These are phyloP conservation scores for Exobasidium rhododendri DNA, from an alignment of 1,284 basidiomycete genomes.

Conservation along the genomic window DNA sequence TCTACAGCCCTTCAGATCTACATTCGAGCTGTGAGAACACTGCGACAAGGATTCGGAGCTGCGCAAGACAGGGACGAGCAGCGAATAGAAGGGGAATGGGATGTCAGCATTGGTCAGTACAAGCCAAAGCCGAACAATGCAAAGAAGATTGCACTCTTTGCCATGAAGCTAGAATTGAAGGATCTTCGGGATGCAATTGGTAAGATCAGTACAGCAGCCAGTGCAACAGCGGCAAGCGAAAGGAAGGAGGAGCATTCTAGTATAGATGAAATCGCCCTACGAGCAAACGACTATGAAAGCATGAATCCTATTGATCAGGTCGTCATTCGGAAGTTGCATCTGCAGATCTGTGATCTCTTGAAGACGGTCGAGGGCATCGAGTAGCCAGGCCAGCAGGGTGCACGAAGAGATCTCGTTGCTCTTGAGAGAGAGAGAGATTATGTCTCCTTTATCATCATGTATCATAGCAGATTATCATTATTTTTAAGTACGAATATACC, in stretches of 20 bases:
- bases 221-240: not conserved
- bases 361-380: constrained; percentile 46
- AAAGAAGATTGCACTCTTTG: constrained; percentile 49
- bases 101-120: constrained; percentile 50
- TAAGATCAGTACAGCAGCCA: constrained; percentile 27
- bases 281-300: not conserved
- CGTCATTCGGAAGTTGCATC: constrained; percentile 46
- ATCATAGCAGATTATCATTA: no score
- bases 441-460: no score
- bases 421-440: no score
- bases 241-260: no score
- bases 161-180: constrained; percentile 50
- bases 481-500: no score
- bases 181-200: constrained; percentile 47
- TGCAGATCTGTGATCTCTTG: constrained; percentile 43
- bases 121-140: constrained; percentile 38
- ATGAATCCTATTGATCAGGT: constrained; percentile 51
- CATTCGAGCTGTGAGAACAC: constrained; percentile 43
- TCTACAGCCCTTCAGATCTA: constrained; percentile 53
- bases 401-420: not conserved
- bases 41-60: constrained; percentile 39
- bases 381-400: constrained; percentile 18
- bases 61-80: not conserved
- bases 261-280: not conserved
- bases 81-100: constrained; percentile 14